A percentile compares a stretch with the other conserved stretches of the same genome.
Evolutionary conservation across 352 stramenopile species (phyloP).

Genomic region (Phytopythium helicoides): DNA sequence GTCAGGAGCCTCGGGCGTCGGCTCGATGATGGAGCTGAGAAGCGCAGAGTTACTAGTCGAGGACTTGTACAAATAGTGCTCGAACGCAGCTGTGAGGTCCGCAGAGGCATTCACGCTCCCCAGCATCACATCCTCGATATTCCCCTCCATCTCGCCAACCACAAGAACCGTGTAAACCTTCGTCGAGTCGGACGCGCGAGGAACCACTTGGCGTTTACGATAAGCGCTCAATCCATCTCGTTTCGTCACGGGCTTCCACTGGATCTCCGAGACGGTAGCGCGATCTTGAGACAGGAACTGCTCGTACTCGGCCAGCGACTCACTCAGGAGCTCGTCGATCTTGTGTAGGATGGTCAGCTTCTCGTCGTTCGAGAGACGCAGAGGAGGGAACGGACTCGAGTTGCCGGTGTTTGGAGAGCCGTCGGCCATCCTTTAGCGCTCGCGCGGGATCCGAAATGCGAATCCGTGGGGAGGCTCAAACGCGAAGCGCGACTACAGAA

Average conservation of each 20-base stretch:
- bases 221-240: background rate
- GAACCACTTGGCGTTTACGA: background rate
- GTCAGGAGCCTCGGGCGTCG: background rate
- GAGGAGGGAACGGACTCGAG: too few species aligned
- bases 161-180: slow-evolving; percentile 1
- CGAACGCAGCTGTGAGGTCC: background rate
- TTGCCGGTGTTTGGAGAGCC: too few species aligned
- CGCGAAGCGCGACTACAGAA: too few species aligned
- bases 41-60: background rate
- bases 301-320: slow-evolving; percentile 24
- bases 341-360: slow-evolving; percentile 19
- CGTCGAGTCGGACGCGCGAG: background rate
- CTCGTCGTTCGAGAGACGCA: slow-evolving; percentile 22
- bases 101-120: background rate
- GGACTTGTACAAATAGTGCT: background rate
- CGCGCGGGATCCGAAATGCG: too few species aligned
- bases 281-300: slow-evolving; percentile 9
- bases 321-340: slow-evolving; percentile 13
- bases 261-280: slow-evolving; percentile 8
- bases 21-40: background rate
- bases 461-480: too few species aligned
- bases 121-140: background rate
- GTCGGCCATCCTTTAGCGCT: too few species aligned
- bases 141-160: background rate
- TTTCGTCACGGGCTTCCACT: slow-evolving; percentile 2